Evolutionary conservation across 179 eudicot species (phyloP).

Genomic region (Silene coronaria): DNA sequence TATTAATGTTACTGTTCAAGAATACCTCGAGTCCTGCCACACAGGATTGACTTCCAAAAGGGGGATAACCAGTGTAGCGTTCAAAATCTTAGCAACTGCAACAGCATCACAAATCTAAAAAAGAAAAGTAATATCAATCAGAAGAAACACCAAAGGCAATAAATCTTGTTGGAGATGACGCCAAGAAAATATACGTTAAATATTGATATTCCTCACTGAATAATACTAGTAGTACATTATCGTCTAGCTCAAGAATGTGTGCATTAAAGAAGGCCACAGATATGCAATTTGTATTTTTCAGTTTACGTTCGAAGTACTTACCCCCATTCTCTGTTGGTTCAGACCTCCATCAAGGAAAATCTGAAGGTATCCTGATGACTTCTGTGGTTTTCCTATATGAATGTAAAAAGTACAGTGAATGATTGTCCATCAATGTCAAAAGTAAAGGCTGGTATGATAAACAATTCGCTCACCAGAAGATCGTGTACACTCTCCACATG

Average conservation of each 20-base stretch:
- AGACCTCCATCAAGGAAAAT: constrained; percentile 96
- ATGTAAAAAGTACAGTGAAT: constrained; percentile 18
- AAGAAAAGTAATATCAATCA: neutral
- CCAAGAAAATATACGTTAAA: neutral
- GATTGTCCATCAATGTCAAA: neutral
- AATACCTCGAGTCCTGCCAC: constrained; percentile 94
- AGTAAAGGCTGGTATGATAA: neutral
- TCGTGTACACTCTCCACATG: constrained; percentile 44
- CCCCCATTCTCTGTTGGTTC: constrained; percentile 99
- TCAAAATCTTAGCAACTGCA: constrained; percentile 90
- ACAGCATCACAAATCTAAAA: constrained; percentile 91
- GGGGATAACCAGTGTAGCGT: constrained; percentile 95
- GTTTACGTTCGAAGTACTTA: constrained; percentile 28
- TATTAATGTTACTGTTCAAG: neutral
- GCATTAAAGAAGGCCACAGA: too few relatives aligned
- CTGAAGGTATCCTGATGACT: constrained; percentile 79
- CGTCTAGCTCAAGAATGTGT: neutral
- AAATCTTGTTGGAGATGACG: neutral
- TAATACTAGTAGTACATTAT: neutral
- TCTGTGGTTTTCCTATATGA: constrained; percentile 52
- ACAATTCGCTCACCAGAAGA: constrained; percentile 45
- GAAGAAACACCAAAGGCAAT: neutral
- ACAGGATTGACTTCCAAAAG: constrained; percentile 95
- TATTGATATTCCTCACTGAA: neutral
- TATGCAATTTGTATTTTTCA: too few relatives aligned